Percentiles rank a stretch among this genome's conserved stretches.
Evolutionary conservation across 1,284 basidiomycete genomes (phyloP).

Genomic region (Moesziomyces sp.): DNA sequence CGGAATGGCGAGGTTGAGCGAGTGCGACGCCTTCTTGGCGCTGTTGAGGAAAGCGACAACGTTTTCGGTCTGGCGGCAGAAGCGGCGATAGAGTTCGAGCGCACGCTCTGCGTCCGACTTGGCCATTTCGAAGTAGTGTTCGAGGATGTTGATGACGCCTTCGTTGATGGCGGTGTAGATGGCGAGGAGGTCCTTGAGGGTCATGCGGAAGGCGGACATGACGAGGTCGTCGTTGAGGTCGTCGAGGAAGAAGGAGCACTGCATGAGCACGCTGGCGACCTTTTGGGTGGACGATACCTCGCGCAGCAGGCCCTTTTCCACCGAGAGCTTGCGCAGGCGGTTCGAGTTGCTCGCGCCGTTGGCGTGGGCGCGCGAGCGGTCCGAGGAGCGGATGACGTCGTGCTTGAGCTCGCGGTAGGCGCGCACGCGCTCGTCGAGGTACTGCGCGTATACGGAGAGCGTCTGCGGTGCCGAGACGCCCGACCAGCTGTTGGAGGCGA

Average conservation of each 20-base stretch:
- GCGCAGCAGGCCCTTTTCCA: conserved; percentile 92
- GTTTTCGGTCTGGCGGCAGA: conserved; percentile 91
- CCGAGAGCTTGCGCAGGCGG: conserved; percentile 88
- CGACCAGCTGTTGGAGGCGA: conserved; percentile 66
- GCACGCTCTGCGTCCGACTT: conserved; percentile 87
- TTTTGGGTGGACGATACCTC: conserved; percentile 91
- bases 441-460: conserved; percentile 85
- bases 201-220: conserved; percentile 87
- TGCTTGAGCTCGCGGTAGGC: conserved; percentile 91
- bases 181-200: conserved; percentile 95
- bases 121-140: conserved; percentile 99
- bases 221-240: conserved; percentile 91
- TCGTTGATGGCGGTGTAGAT: conserved; percentile 97
- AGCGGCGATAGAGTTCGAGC: conserved; percentile 88
- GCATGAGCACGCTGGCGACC: conserved; percentile 85
- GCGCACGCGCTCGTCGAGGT: conserved; percentile 88
- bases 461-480: conserved; percentile 77
- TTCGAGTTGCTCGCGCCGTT: conserved; percentile 59
- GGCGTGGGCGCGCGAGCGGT: conserved; percentile 74
- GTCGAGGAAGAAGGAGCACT: conserved; percentile 94
- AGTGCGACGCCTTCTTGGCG: conserved; percentile 88
- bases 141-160: conserved; percentile 91
- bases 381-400: conserved; percentile 88
- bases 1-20: conserved; percentile 91
- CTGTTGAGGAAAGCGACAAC: conserved; percentile 95